A percentile compares a stretch with the other conserved stretches of the same genome.
These are phyloP conservation scores for Anisodus acutangulus DNA, from an alignment of 257 asterid species.

Conservation along the genomic window DNA sequence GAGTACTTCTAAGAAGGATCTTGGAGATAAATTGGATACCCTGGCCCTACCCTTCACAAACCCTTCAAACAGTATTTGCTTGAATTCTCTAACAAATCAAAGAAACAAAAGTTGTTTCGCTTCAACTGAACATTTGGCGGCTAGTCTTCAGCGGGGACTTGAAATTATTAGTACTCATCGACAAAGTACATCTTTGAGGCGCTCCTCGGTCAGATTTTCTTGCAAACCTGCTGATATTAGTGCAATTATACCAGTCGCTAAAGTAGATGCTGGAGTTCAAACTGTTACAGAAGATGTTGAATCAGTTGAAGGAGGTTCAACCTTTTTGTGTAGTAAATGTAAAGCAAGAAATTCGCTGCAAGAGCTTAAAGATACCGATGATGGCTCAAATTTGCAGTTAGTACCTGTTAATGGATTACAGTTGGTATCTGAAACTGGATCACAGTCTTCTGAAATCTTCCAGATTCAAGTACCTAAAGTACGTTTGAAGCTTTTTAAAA, in stretches of 20 bases:
- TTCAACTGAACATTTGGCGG: constrained; percentile 80
- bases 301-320: constrained; percentile 39
- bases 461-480: constrained; percentile 84
- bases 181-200: constrained; percentile 66
- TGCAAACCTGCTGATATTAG: constrained; percentile 65
- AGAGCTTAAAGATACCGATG: constrained; percentile 46
- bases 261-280: constrained; percentile 92
- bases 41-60: constrained; percentile 47
- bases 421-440: constrained; percentile 23
- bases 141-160: constrained; percentile 86
- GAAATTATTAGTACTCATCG: constrained; percentile 66
- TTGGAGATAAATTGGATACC: constrained; percentile 41
- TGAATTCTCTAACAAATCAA: constrained; percentile 51
- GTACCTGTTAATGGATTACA: constrained; percentile 62
- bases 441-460: constrained; percentile 52
- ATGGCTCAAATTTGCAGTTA: constrained; percentile 77
- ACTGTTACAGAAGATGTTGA: constrained; percentile 52
- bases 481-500: constrained; percentile 36
- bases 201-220: constrained; percentile 80
- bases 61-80: constrained; percentile 59
- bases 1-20: constrained; percentile 53
- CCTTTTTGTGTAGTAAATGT: constrained; percentile 70
- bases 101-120: constrained; percentile 53
- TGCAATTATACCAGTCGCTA: constrained; percentile 55
- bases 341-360: constrained; percentile 49